Evolutionary conservation across 768 basidiomycete species (phyloP), one percentile per base, ranked within the genome.

Genomic region (Mycena venus): DNA sequence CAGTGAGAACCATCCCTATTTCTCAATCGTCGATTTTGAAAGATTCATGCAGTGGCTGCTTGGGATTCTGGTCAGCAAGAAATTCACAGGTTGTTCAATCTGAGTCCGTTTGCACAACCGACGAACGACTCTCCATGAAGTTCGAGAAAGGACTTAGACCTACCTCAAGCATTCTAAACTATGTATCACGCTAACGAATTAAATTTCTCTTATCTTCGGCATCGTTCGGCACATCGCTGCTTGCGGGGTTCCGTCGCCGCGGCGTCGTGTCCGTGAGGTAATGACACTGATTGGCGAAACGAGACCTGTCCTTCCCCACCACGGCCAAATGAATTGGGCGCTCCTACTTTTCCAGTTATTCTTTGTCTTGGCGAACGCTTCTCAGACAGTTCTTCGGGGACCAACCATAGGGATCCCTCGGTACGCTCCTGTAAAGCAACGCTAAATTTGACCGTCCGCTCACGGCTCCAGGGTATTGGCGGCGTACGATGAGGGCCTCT

Each of bases 401-500:
- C n/a, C 8, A 0, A 23, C n/a, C 21, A 3, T 49, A 34, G 68
- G 68, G 29, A 38, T 38, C 4, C 49, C 56, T 5, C 21, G 38
- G 69, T 70, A 40, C 11, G 32, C 17, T 32, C 14, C 29, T 19
- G 12, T 4, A 3, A 36, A 3, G n/a, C 29, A 21, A 10, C 38
- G 47, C n/a, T 21, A 56, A 21, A n/a, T 44, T 15, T 17, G 2
- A 34, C 12, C 15, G 6, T 8, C 4, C 14, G 4, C 32, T 15
- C n/a, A 11, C 0, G 17, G 8, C 9, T 25, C 25, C 29, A 74
- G 73, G 25, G 31, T 49, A n/a, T 49, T n/a, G n/a, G n/a, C 73
- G 10, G 68, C 63, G 17, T 77, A 77, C 72, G 75, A 77, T 60
- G 75, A 73, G 36, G 72, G 75, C 15, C 65, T 77, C 0, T 77